phyloP scores from a whole-genome alignment of 2,329 filamentous ascomycete species.

The Epichloe uncinata region DNA sequence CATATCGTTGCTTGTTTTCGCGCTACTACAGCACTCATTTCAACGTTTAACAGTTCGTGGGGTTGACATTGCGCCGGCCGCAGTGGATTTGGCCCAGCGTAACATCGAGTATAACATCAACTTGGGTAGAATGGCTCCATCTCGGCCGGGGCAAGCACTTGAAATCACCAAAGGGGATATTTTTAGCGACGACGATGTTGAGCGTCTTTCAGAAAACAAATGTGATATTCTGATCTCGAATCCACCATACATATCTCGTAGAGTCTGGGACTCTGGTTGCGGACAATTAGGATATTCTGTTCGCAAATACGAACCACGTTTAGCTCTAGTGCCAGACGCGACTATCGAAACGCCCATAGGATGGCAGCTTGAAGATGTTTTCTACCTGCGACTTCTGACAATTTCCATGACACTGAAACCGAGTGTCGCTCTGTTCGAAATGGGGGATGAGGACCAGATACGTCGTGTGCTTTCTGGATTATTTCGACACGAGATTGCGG shows the following conservation, averaged over 20 bases:
- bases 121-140: slow-evolving; percentile 12
- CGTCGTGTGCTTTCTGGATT: slow-evolving; percentile 43
- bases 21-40: slow-evolving; percentile 36
- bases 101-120: slow-evolving; percentile 54
- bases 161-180: slow-evolving; percentile 36
- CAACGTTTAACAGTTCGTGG: slow-evolving; percentile 42
- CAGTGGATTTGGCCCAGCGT: slow-evolving; percentile 48
- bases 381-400: slow-evolving; percentile 53
- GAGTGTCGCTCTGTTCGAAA: slow-evolving; percentile 52
- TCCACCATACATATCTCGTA: slow-evolving; percentile 73
- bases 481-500: slow-evolving; percentile 13
- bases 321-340: slow-evolving; percentile 55
- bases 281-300: slow-evolving; percentile 55
- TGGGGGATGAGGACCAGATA: slow-evolving; percentile 58
- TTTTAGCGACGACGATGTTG: slow-evolving; percentile 29
- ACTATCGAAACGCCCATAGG: slow-evolving; percentile 15
- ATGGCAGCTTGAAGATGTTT: slow-evolving; percentile 36
- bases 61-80: slow-evolving; percentile 56
- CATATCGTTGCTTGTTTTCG: slow-evolving; percentile 65
- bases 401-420: slow-evolving; percentile 37
- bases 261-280: slow-evolving; percentile 24
- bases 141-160: slow-evolving; percentile 17
- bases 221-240: slow-evolving; percentile 71
- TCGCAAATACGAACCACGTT: slow-evolving; percentile 63
- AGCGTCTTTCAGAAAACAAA: slow-evolving; percentile 9